Conservation (phyloP, 2,329 filamentous ascomycete genomes). For the Diaporthe humulicola region DNA sequence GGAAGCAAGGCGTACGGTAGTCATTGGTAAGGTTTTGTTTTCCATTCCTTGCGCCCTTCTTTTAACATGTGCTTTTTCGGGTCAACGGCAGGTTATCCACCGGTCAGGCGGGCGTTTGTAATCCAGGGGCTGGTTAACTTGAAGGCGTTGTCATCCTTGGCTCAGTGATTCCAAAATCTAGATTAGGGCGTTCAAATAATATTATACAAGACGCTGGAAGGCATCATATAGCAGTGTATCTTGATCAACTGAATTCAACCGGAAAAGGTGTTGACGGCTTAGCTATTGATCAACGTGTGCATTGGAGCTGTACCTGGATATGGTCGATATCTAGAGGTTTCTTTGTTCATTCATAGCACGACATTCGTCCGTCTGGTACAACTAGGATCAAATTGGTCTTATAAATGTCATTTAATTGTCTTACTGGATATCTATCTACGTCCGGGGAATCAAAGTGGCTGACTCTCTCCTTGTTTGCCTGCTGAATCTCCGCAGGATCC, state of each 20-base stretch:
- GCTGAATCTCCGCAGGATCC: not conserved
- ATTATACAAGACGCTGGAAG: not conserved
- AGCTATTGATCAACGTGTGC: not conserved
- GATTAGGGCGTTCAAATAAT: not conserved
- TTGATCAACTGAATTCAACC: not conserved
- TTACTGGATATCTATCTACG: constrained; percentile 3
- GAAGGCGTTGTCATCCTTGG: not conserved
- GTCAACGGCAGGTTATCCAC: not conserved
- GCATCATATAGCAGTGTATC: not conserved
- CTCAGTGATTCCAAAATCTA: not conserved
- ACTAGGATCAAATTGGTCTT: not conserved
- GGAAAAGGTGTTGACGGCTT: no score
- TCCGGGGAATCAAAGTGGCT: not conserved
- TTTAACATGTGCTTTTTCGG: not conserved
- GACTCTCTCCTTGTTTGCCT: not conserved
- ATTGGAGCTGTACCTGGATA: not conserved
- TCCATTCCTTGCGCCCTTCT: not conserved
- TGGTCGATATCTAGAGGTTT: not conserved
- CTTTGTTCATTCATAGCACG: not conserved
- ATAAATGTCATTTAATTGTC: not conserved
- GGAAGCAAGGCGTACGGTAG: constrained; percentile 14
- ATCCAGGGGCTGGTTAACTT: not conserved
- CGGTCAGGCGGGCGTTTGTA: not conserved
- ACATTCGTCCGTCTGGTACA: not conserved
- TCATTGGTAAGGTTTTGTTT: not conserved